phyloP scores from a whole-genome alignment of 257 asterid genomes.

The Verbena officinalis region DNA sequence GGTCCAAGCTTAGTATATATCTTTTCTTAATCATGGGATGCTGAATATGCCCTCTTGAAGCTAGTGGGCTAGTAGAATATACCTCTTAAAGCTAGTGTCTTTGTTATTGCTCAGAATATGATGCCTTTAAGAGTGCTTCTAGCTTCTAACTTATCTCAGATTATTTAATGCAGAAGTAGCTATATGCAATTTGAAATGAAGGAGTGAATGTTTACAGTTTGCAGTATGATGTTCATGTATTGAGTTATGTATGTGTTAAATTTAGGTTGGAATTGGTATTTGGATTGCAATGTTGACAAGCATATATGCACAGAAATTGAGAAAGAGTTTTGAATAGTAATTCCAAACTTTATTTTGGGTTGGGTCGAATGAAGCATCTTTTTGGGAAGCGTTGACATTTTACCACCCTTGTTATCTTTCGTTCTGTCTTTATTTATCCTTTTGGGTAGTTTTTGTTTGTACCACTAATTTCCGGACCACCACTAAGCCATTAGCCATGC shows the following conservation, averaged over 20 bases:
- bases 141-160: too few species aligned
- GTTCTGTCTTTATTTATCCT: constrained; percentile 25
- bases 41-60: constrained; percentile 41
- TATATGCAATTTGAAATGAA: too few species aligned
- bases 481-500: constrained; percentile 47
- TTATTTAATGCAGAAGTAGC: too few species aligned
- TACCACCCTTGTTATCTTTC: neutral
- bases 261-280: neutral
- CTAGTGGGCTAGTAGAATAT: constrained; percentile 31
- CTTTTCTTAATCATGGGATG: constrained; percentile 33
- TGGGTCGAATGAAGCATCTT: constrained; percentile 36
- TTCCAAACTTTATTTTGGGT: constrained; percentile 28
- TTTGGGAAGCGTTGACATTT: constrained; percentile 63
- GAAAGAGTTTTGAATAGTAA: constrained; percentile 34
- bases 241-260: neutral
- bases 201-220: too few species aligned
- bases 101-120: constrained; percentile 19
- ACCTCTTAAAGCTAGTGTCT: constrained; percentile 22
- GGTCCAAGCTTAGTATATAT: constrained; percentile 38
- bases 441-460: constrained; percentile 28
- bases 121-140: constrained; percentile 24
- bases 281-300: constrained; percentile 15
- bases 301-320: constrained; percentile 45
- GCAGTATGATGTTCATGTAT: too few species aligned
- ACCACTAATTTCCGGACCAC: constrained; percentile 60